Evolutionary conservation across 1,284 basidiomycete genomes (phyloP).

Genomic region (Athelia sp.): DNA sequence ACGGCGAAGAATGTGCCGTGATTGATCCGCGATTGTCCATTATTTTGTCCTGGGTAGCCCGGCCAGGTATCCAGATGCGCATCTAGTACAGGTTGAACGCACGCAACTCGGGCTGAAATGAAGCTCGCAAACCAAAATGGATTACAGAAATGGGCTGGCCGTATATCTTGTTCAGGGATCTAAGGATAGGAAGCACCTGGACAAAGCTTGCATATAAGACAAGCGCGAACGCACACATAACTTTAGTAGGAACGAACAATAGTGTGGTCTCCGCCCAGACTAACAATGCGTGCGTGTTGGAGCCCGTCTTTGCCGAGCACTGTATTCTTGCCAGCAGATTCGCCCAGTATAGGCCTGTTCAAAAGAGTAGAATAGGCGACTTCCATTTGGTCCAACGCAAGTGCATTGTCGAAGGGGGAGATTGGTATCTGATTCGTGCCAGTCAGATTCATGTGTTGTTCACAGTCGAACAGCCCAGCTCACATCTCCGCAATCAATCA

Average conservation of each 20-base stretch:
- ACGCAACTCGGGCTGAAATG: neutral
- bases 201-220: too few species aligned
- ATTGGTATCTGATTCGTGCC: constrained; percentile 51
- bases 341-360: constrained; percentile 40
- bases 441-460: too few species aligned
- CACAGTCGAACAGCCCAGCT: too few species aligned
- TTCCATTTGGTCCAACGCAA: constrained; percentile 77
- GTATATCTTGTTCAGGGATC: constrained; percentile 66
- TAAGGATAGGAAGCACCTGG: constrained; percentile 58
- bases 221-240: too few species aligned
- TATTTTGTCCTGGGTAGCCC: constrained; percentile 44
- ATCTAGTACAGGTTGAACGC: neutral
- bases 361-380: constrained; percentile 71
- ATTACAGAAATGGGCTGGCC: constrained; percentile 70
- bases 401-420: constrained; percentile 66
- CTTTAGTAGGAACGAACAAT: constrained; percentile 32
- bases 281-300: constrained; percentile 66
- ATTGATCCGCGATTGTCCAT: constrained; percentile 60
- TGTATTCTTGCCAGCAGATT: constrained; percentile 18
- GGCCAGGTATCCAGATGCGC: constrained; percentile 50
- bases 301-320: constrained; percentile 46
- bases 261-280: constrained; percentile 76
- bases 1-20: constrained; percentile 78
- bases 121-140: constrained; percentile 65
- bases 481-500: constrained; percentile 82